Percentiles rank a stretch among this genome's conserved stretches.
phyloP scores from a whole-genome alignment of 768 basidiomycete genomes.

The Rhodotorula taiwanensis region DNA sequence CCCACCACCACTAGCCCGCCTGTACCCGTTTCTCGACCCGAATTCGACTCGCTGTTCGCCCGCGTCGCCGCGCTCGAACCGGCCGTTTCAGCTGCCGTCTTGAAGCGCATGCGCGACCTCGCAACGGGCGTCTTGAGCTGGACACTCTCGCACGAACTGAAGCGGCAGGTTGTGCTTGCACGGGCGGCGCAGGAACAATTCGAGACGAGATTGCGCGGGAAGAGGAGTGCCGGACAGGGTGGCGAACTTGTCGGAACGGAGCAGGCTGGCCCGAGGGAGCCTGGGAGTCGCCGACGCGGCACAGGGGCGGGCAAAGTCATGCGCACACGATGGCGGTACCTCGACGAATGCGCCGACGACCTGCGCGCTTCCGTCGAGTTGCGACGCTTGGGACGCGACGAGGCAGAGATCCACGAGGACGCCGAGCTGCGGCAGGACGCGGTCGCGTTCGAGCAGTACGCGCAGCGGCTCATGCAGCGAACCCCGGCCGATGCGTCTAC shows the following conservation, averaged over 20 bases:
- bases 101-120: constrained; percentile 1
- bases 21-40: background rate
- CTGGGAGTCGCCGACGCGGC: too few relatives aligned
- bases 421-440: background rate
- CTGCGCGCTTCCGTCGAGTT: background rate
- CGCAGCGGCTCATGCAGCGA: background rate
- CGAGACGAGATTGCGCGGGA: background rate
- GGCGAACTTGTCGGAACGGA: background rate
- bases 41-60: background rate
- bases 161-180: background rate
- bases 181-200: background rate
- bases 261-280: too few relatives aligned
- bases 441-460: background rate
- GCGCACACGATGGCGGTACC: background rate
- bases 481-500: background rate
- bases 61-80: background rate
- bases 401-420: too few relatives aligned
- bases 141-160: background rate
- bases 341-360: constrained; percentile 3
- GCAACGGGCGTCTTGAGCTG: background rate
- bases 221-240: too few relatives aligned
- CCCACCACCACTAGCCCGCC: background rate
- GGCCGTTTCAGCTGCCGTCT: background rate
- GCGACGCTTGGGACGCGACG: background rate
- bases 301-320: background rate